Conservation (phyloP, 495 filamentous ascomycete genomes). For the Podospora fimiseda region DNA sequence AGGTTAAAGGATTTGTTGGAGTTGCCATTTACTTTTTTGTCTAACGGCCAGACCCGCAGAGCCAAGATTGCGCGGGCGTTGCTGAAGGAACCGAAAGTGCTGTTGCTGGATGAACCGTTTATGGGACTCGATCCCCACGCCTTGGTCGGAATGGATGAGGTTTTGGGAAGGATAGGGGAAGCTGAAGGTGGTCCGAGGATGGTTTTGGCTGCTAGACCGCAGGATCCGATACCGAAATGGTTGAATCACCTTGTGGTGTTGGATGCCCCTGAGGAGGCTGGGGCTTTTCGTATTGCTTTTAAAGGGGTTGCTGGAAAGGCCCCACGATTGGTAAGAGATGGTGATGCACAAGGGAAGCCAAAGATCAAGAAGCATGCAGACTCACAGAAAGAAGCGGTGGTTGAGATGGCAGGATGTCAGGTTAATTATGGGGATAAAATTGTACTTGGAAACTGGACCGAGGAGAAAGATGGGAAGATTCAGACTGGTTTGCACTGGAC, state of each 20-base stretch:
- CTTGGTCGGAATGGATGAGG: conserved; percentile 55
- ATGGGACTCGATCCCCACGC: conserved; percentile 92
- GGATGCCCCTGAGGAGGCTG: conserved; percentile 31
- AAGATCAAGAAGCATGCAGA: conserved; percentile 9
- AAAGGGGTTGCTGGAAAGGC: conserved; percentile 33
- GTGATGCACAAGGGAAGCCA: conserved; percentile 29
- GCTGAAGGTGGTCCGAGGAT: conserved; percentile 59
- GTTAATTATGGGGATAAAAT: conserved; percentile 73
- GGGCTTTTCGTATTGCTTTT: conserved; percentile 34
- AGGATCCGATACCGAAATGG: conserved; percentile 84
- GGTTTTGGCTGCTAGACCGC: conserved; percentile 70
- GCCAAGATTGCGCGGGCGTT: conserved; percentile 83
- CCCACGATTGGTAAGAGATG: conserved; percentile 25
- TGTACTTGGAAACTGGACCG: conserved; percentile 73
- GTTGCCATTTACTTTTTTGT: conserved; percentile 79
- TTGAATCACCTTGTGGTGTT: conserved; percentile 73
- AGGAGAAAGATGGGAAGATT: conserved; percentile 41
- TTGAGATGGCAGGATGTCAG: conserved; percentile 78
- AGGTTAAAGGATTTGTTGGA: conserved; percentile 57
- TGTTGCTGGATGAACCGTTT: conserved; percentile 91
- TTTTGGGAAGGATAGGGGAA: conserved; percentile 58
- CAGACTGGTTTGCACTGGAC: conserved; percentile 71
- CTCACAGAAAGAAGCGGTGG: conserved; percentile 51
- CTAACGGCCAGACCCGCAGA: conserved; percentile 85
- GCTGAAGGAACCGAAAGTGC: conserved; percentile 66